Evolutionary conservation across 768 basidiomycete species (phyloP), one percentile per base, ranked within the genome.

Genomic region (Calocybe cyanea): DNA sequence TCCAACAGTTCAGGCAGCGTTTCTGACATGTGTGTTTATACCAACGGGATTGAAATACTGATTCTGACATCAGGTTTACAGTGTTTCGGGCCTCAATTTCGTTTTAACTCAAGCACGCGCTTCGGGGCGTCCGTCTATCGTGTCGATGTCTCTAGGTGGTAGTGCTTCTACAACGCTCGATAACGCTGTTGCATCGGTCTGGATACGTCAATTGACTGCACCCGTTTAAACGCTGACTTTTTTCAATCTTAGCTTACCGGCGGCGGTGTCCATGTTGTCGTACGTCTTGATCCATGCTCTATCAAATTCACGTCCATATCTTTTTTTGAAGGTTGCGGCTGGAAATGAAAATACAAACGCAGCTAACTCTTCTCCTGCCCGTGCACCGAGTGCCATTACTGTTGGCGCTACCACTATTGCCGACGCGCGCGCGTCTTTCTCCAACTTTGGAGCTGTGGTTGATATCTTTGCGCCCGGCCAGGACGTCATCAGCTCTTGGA

Each of bases 391-490:
- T 24, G 41, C 19, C 18, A 15, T 33, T 9, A 34, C 32, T 15
- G 32, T 35, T 30, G 33, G 33, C 23, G 32, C 37, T 19, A 51
- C 49, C 20, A 58, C 50, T 31, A 64, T 67, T 44, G 41, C 46
- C 8, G 64, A 63, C 43, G 49, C 49, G 4, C 52, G 59, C 11
- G 59, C 64, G 8, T 57, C 50, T 10, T 65, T 64, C 57, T 67
- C 67, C 21, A 66, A 66, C 53, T 65, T 47, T 31, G 67, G 67
- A 8, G 20, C 55, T 9, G 53, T 58, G 34, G 59, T 68, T 35
- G 61, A 64, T 45, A 46, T 67, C 43, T 66, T 62, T 33, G 66
- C 66, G 2, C 66, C 66, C 17, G 67, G 67, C 23, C 36, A 43
- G 5, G 48, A 52, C 39, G 48, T 66, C 32, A 57, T 56, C 18